Base-by-base conservation (phyloP, 2,329 filamentous ascomycete species). In the Hypoxylon sp. region DNA sequence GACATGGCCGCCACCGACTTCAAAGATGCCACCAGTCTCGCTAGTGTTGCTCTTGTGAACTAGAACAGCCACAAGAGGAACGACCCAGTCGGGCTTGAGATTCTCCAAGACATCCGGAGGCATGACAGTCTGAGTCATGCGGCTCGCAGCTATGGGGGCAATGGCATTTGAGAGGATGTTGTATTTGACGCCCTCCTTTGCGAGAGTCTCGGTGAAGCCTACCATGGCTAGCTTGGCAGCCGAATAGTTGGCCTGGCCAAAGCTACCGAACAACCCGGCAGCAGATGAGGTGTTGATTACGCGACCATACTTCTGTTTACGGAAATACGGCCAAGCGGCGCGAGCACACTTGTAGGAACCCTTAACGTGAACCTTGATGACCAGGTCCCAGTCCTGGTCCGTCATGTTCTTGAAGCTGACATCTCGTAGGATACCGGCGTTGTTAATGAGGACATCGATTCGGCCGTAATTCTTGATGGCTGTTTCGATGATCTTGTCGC, bases 341-440 rank as follows among this genome's bases (percentile, higher is more conserved):
- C 90, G 91, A 68, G 96, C 88, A 80, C 93, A 97, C 89, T 97
- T 98, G 87, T 97, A 99, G 77, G 94, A 91, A 75, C 96, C 96
- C 78, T 90, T 92, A 75, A 98, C 90, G 82, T 99, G 95, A 63
- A 98, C 95, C 79, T 90, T 91, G 82, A 95, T 93, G 79, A 98
- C 92, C 74, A 98, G 84, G 79, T 99, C 95, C 96, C 96, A 99
- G 81, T 99, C 96, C 78, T 91, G 83, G 80, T 99, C 96, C 81
- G 91, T 96, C 89, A 98, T 97, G 84, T 98, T 98, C 88, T 97
- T 97, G 86, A 99, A 98, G 87, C 93, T 95, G 78, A 98, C 81
- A 83, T 98, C 94, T 68, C 95, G 91, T 67, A 97, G 87, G 78
- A 98, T 98, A 77, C 96, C 95, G 68, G 96, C 96, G 79, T 98